Evolutionary conservation across 163 green algal genomes (phyloP), one percentile per base, ranked within the genome.

Genomic region (Scenedesmus sp.): DNA sequence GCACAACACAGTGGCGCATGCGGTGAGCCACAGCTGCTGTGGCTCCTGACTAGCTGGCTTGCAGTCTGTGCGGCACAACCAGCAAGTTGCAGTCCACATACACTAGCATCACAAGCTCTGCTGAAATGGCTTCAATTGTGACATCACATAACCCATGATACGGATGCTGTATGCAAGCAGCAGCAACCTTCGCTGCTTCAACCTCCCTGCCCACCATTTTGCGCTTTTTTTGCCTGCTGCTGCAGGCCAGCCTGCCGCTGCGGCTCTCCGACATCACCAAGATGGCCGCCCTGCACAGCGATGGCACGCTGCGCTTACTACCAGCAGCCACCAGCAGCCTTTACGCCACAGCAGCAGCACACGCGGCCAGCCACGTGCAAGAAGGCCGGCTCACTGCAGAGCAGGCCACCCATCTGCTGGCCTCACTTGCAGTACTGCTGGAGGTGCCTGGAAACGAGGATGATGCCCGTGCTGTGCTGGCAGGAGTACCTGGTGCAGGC

Each of bases 231-330:
- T 52, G 1, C 10, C 59, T 70, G 20, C 16, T 56, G 52, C 10
- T 83, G 60, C 86, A 90, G 86, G 70, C 67, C 16, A 23, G 10
- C 16, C 73, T 91, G 73, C 87, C 57, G 52, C 73, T 91, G 66
- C 66, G 87, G 0, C 87, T 91, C 0, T 73, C 73, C 1, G 87
- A 91, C 73, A 91, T 91, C 20, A 54, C 55, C 73, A 86, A 16
- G 56, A 91, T 91, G 66, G 87, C 87, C 2, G 34, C 46, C 55
- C n/a, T 91, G 87, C 87, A 91, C 46, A 70, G 34, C 56, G 77
- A 59, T 1, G 70, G 87, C 56, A 20, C 52, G 56, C 87, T 91
- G 10, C 20, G 23, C 54, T 73, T 91, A 73, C 87, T 85, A n/a
- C 87, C 87, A 76, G 73, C 87, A 46, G 87, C 87, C 4, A n/a